A percentile compares a stretch with the other conserved stretches of the same genome.
Evolutionary conservation across 2,329 filamentous ascomycete genomes (phyloP).

Genomic region (Pseudovirgaria hyperparasitica): DNA sequence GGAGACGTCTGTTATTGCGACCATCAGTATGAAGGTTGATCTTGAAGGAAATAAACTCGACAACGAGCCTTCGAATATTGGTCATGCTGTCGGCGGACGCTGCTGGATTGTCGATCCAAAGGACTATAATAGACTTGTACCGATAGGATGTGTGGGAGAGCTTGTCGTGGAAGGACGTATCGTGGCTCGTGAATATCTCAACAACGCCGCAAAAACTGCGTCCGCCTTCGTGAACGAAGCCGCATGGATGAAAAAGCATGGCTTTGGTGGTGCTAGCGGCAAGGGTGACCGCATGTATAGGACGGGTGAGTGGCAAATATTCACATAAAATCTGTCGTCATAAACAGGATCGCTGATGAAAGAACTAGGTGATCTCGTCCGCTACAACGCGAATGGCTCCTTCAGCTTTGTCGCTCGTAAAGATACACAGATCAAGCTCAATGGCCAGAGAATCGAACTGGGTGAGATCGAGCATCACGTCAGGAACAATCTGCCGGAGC

Average conservation of each 20-base stretch:
- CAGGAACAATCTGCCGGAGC: constrained; percentile 18
- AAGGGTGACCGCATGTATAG: constrained; percentile 11
- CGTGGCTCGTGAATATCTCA: constrained; percentile 12
- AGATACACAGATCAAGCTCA: constrained; percentile 17
- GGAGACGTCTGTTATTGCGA: constrained; percentile 17
- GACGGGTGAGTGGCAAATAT: too few relatives aligned
- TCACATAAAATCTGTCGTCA: too few relatives aligned
- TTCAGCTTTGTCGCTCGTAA: constrained; percentile 15
- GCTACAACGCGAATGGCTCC: constrained; percentile 12
- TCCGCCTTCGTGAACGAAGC: constrained; percentile 11
- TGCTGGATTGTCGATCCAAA: constrained; percentile 29
- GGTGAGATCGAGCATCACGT: constrained; percentile 19
- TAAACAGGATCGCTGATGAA: too few relatives aligned
- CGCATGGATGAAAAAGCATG: constrained; percentile 6
- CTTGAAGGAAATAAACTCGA: constrained; percentile 14
- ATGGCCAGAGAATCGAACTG: constrained; percentile 13
- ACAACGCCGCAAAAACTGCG: constrained; percentile 12
- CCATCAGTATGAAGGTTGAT: constrained; percentile 12
- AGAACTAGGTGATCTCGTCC: constrained; percentile 10
- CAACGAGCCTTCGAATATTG: constrained; percentile 17
- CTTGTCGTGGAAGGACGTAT: constrained; percentile 14
- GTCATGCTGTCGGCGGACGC: constrained; percentile 16
- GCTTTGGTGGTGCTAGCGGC: constrained; percentile 3
- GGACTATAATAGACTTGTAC: constrained; percentile 22
- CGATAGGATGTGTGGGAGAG: constrained; percentile 18